Base-by-base conservation (phyloP, 371 early-diverging fungal genomes). In the Mortierella sp. region DNA sequence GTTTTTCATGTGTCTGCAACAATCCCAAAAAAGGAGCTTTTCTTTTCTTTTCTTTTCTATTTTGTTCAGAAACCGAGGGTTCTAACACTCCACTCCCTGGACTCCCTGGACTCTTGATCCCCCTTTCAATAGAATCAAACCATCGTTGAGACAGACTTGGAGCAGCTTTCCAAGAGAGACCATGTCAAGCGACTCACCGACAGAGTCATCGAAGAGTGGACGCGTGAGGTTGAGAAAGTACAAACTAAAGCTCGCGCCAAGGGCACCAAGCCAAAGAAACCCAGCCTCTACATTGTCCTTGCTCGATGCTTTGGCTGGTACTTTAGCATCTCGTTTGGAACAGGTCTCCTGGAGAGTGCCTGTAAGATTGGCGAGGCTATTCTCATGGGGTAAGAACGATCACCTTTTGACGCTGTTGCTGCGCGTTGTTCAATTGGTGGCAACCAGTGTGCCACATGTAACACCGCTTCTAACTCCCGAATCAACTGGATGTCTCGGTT, bases 381-480 rank as follows among this genome's bases (percentile, higher is more conserved):
- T 23, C 73, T 82, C 21, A 63, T 82, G 67, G 83, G 83, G 76
- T 82, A 81, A 73, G 62, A n/a, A n/a, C n/a, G n/a, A n/a, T 23
- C 21, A 7, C 44, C 15, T 47, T 4, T 44, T 48, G n/a, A n/a
- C n/a, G 30, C 25, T 28, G 30, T 9, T 56, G 15, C 16, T 25
- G 16, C 18, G 56, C 25, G 21, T 9, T 37, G 37, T 3, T 37
- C 37, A 37, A 37, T 37, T 37, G 37, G 37, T 37, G 37, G 37
- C 37, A 37, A 37, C n/a, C n/a, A n/a, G n/a, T n/a, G n/a, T n/a
- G n/a, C n/a, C n/a, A n/a, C n/a, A n/a, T n/a, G n/a, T n/a, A n/a
- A n/a, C n/a, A n/a, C n/a, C n/a, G 23, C 53, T 53, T 21, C 23
- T 53, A 7, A 6, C 6, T 7, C 26, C 26, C 53, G 23, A 26